Base-by-base conservation (phyloP, 257 asterid species). In the Solanum clarkiae region DNA sequence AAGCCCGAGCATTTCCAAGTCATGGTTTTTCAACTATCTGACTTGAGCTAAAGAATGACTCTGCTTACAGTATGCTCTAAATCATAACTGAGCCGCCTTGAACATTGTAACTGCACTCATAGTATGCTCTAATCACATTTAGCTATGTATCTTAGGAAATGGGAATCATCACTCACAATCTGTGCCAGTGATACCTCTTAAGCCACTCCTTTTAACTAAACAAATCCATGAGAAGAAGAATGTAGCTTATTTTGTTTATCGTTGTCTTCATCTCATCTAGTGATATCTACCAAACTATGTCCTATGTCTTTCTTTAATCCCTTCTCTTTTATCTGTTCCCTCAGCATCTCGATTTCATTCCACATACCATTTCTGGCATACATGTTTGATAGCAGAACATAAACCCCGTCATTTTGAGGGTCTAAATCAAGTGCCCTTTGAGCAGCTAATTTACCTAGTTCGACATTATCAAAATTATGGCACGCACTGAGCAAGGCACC, bases 401-500 rank as follows among this genome's bases (percentile, higher is more conserved):
- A 91, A 87, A 95, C 86, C 18, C 99, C 99, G 11, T 89, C 90
- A 70, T 92, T 95, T 24, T 88, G 49, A 40, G 97, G 97, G 87
- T 96, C 98, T 91, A 92, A 55, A 40, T 90, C 90, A 42, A 94
- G 90, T n/a, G 98, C 99, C 87, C 88, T 88, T 77, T 86, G 89
- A 86, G 97, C 98, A 71, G 95, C 98, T 87, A 93, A 54, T 90
- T 88, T 93, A 13, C 96, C 98, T 87, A 94, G 79, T 20, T 84
- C 90, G 29, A 94, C 89, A 89, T 95, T 91, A 77, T 97, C 99
- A 87, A 87, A 84, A 79, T 96, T 98, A 55, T 65, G 89, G 89
- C 98, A 93, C 4, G 98, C 98, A 77, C 88, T 91, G 51, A 94
- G 97, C 90, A 96, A 86, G 10, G 99, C 86, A 18, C 97, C 98